phyloP scores from a whole-genome alignment of 192 early-diverging fungal genomes.

The Bifiguratus adelaidae region DNA sequence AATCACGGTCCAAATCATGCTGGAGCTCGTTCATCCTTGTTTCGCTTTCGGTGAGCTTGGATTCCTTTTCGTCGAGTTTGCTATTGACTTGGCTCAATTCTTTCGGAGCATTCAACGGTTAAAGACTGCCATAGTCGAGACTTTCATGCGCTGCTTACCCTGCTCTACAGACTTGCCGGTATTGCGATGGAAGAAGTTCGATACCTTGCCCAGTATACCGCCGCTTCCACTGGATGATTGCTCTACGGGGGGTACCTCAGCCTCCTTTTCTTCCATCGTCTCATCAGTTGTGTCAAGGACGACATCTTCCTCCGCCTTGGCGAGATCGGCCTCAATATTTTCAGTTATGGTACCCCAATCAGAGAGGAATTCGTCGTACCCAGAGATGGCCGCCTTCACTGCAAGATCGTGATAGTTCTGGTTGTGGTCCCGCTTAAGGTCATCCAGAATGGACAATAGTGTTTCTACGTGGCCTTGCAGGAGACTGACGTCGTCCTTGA shows the following conservation, averaged over 20 bases:
- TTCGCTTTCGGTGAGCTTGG: conserved; percentile 10
- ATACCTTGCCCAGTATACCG: too few species aligned
- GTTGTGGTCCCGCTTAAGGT: conserved; percentile 55
- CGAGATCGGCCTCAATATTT: conserved; percentile 4
- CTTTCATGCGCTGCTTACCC: too few species aligned
- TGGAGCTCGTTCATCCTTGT: conserved; percentile 28
- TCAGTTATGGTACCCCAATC: conserved; percentile 16
- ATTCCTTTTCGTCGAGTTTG: conserved; percentile 12
- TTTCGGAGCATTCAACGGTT: too few species aligned
- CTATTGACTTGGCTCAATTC: too few species aligned
- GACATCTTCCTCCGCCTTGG: conserved; percentile 10
- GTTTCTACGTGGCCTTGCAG: conserved; percentile 20
- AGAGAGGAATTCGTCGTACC: conserved; percentile 47
- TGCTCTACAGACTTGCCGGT: too few species aligned
- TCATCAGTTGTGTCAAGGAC: too few species aligned
- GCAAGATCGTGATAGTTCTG: conserved; percentile 65
- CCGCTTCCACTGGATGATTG: too few species aligned
- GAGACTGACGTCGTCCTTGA: conserved; percentile 8
- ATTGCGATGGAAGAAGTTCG: too few species aligned
- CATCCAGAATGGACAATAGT: conserved; percentile 22
- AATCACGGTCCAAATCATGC: conserved; percentile 47
- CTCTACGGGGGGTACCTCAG: too few species aligned
- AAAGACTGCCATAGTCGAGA: too few species aligned
- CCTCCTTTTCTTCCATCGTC: too few species aligned
- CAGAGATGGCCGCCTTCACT: conserved; percentile 44